Evolutionary conservation across 345 rosid genomes (phyloP).

Genomic region (Eucalyptus polybractea): DNA sequence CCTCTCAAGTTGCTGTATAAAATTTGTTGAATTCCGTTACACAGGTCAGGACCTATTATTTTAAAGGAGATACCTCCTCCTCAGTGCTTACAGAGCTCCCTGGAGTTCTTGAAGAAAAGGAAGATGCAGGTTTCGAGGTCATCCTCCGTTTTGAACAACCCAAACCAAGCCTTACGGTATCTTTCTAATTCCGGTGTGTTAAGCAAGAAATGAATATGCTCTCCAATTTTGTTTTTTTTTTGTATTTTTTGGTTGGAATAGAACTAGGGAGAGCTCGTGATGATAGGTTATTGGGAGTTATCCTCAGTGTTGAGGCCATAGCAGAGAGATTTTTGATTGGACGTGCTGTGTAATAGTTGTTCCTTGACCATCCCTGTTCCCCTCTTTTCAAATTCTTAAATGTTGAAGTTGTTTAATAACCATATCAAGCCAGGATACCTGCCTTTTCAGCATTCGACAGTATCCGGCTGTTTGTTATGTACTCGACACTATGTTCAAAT

Average conservation of each 20-base stretch:
- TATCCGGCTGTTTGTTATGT: neutral
- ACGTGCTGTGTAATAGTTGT: neutral
- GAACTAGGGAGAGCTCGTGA: neutral
- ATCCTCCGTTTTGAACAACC: conserved; percentile 53
- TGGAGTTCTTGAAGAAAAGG: conserved; percentile 79
- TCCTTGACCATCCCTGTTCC: neutral
- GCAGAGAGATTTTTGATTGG: neutral
- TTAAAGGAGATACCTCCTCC: conserved; percentile 63
- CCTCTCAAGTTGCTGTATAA: neutral
- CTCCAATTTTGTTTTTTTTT: neutral
- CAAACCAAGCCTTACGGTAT: conserved; percentile 76
- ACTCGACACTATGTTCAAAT: neutral
- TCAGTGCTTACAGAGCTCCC: conserved; percentile 47
- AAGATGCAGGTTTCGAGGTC: conserved; percentile 74
- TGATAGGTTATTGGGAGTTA: neutral
- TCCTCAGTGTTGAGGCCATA: neutral
- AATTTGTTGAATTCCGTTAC: neutral
- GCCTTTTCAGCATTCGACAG: neutral
- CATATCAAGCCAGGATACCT: neutral
- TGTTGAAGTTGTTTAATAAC: neutral
- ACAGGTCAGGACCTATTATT: conserved; percentile 62
- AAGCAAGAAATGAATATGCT: conserved; percentile 9
- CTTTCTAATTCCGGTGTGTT: conserved; percentile 37
- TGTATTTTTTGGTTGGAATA: neutral
- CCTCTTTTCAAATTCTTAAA: neutral